These are phyloP conservation scores for Coelastrella sp. DNA, from an alignment of 139 green algal species.

Conservation along the genomic window DNA sequence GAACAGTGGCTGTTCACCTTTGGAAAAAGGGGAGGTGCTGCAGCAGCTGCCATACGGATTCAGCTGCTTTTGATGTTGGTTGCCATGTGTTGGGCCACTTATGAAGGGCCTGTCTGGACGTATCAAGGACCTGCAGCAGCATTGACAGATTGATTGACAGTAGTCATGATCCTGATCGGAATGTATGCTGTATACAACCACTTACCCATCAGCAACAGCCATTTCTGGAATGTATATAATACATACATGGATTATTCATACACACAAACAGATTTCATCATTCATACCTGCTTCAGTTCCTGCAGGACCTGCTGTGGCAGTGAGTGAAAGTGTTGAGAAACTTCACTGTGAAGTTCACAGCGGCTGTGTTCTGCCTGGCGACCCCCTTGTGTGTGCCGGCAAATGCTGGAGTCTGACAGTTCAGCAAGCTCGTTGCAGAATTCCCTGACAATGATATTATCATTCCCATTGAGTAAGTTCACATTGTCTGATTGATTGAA, in stretches of 20 bases:
- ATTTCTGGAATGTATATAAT: no score
- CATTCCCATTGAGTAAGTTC: neutral
- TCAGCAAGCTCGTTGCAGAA: neutral
- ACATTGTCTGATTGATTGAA: no score
- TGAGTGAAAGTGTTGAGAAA: no score
- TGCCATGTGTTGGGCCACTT: neutral
- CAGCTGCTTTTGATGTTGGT: neutral
- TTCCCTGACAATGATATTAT: neutral
- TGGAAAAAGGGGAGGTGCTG: neutral
- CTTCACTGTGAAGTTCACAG: no score
- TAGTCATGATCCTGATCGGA: no score
- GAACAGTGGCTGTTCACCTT: neutral
- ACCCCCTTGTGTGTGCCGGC: neutral
- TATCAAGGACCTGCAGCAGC: neutral
- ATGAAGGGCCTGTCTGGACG: neutral
- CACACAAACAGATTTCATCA: no score
- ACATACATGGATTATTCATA: no score
- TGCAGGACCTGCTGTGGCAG: no score
- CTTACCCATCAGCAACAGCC: no score
- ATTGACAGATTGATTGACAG: no score
- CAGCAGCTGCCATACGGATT: neutral
- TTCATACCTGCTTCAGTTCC: no score
- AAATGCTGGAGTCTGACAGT: neutral
- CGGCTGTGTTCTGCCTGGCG: neutral
- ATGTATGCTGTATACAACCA: no score